Evolutionary conservation across 352 stramenopile genomes (phyloP), one percentile per base, ranked within the genome.

Genomic region (Saprolegnia parasitica): DNA sequence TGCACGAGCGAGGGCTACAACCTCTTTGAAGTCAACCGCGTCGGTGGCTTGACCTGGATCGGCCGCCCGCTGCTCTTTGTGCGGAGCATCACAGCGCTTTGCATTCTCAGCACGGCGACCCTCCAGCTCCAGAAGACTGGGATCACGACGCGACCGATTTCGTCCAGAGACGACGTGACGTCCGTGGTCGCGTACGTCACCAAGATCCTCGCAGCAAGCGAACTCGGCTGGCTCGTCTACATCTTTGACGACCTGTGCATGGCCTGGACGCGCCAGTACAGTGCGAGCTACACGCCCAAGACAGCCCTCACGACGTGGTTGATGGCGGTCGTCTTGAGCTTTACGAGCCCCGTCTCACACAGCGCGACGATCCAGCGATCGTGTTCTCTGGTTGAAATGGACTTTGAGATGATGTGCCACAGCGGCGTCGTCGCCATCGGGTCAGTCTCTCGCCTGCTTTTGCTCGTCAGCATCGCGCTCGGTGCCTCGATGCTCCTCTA

Each of bases 11-110:
- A 66, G 26, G 37, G 58, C 40, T 37, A 21, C 46, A 66, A 66
- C 46, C 26, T 66, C 18, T 40, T 66, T 13, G 58, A 66, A 56
- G 10, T 56, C 23, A 66, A 66, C 26, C 37, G 58, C 40, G 58
- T 66, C 4, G 58, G 29, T 13, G 58, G 58, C 21, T 29, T 66
- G 8, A 29, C 55, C 21, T 66, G 58, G 58, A 56, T 52, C 9
- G 58, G 58, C 5, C 58, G 58, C 5, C 58, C 58, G 13, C 58
- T 66, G n/a, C 46, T 66, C 13, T 52, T 49, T 35, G 18, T 66
- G 0, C 58, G 58, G 13, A 52, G 58, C 5, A 11, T 66, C 26
- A 52, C 35, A 21, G 29, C 58, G 23, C 15, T 66, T 5, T 52
- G 40, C 40, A 35, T 66, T 40, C 26, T 66, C 9, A 66, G 58